Evolutionary conservation across 2,329 filamentous ascomycete genomes (phyloP).

Genomic region (Colletotrichum karsti): DNA sequence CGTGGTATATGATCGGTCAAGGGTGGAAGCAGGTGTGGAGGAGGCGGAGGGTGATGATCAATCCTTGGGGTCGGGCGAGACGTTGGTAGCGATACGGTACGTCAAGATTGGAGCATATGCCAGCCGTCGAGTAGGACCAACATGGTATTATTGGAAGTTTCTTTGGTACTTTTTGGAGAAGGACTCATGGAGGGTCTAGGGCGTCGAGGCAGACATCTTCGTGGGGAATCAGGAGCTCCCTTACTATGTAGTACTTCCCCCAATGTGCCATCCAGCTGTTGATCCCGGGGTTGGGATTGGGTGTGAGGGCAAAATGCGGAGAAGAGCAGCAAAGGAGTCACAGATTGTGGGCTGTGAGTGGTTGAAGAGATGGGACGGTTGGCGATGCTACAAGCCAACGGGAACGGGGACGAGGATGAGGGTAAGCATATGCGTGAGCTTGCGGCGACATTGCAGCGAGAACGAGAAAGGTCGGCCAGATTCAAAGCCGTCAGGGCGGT

Average conservation of each 20-base stretch:
- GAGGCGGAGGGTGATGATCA: conserved; percentile 10
- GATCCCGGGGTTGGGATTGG: background rate
- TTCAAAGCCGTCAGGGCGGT: background rate
- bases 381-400: conserved; percentile 5
- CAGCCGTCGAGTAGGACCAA: too few relatives aligned
- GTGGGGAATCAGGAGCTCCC: background rate
- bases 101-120: too few relatives aligned
- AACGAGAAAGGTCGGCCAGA: background rate
- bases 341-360: background rate
- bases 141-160: too few relatives aligned
- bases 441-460: background rate
- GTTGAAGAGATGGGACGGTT: conserved; percentile 4
- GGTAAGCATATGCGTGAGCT: background rate
- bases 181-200: background rate
- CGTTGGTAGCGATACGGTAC: background rate
- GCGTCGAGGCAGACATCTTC: background rate
- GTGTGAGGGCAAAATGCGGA: conserved; percentile 4
- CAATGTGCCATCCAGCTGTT: background rate
- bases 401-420: too few relatives aligned
- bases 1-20: conserved; percentile 6
- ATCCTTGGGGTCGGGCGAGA: background rate
- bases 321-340: background rate
- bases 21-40: conserved; percentile 7
- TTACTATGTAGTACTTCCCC: background rate
- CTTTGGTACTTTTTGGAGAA: background rate